Base-by-base conservation (phyloP, 345 rosid species). In the Aegle marmelos region DNA sequence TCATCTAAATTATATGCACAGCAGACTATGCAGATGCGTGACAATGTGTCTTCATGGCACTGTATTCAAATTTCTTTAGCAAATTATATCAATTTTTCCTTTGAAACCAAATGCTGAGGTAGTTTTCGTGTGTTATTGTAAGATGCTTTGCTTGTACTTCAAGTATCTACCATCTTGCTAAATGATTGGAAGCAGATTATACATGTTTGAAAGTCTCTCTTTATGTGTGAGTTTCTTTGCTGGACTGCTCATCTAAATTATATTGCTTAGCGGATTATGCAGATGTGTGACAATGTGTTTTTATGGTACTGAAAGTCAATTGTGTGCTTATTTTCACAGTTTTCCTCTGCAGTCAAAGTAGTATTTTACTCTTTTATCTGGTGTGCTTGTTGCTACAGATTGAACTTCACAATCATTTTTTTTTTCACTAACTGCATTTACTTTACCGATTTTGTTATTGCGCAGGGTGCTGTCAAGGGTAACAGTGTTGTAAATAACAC, bases 381-480 rank as follows among this genome's bases (percentile, higher is more conserved):
- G 65, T 25, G 41, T 54, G 64, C 2, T 58, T 68, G 74, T 60
- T 77, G 67, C 74, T 69, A 58, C 67, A 68, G 48, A 68, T 24
- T 25, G 24, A 59, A 67, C 39, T 3, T 50, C 39, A 6, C 31
- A 66, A 28, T 70, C 22, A 7, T 36, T 30, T 67, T 28, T 70
- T 28, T 10, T 65, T 36, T 41, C 28, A 60, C 62, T 56, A 30
- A 57, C 61, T 68, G 45, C 58, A 70, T 67, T 68, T 27, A 11
- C 57, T 17, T 83, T 13, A 57, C 70, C 68, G 1, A 59, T 56
- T 70, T 48, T 76, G 68, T 76, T 59, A 59, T 77, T 58, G 56
- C 79, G 88, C 87, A 96, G 99, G 97, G 72, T 87, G 97, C 99
- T 34, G 86, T 88, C 27, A 96, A 91, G 80, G 97, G 97, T 72